Percentiles rank a stretch among this genome's conserved stretches.
These are phyloP conservation scores for Trypanosoma boissoni DNA, from an alignment of 208 protist species.

Conservation along the genomic window DNA sequence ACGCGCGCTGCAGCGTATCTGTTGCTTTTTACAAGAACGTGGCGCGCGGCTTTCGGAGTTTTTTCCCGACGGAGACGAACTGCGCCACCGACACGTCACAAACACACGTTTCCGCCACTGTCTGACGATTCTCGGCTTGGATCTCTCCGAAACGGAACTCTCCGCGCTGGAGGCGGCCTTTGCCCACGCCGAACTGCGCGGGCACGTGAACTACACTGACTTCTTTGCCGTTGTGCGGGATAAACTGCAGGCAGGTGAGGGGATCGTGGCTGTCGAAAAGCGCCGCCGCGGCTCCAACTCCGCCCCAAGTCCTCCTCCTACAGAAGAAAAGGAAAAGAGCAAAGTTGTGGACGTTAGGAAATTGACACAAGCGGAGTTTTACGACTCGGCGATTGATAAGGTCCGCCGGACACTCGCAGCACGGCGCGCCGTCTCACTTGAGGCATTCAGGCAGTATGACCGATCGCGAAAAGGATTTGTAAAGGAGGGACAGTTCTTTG, in stretches of 20 bases:
- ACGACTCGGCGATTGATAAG: constrained; percentile 34
- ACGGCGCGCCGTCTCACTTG: constrained; percentile 47
- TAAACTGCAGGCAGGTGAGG: constrained; percentile 51
- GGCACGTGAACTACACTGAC: constrained; percentile 64
- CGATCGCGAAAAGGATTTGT: constrained; percentile 64
- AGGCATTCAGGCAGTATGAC: constrained; percentile 84
- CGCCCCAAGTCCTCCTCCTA: background rate
- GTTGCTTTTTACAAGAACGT: constrained; percentile 70
- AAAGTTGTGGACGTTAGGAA: background rate
- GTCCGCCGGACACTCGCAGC: constrained; percentile 48
- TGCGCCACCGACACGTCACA: constrained; percentile 77
- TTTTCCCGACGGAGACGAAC: constrained; percentile 83
- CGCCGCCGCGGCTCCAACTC: constrained; percentile 35
- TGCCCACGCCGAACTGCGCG: constrained; percentile 25
- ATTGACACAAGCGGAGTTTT: constrained; percentile 20
- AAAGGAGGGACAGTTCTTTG: constrained; percentile 85
- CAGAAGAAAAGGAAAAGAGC: background rate
- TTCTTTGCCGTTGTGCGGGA: constrained; percentile 56
- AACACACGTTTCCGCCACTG: constrained; percentile 74
- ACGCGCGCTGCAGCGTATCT: constrained; percentile 39
- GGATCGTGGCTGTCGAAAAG: constrained; percentile 38
- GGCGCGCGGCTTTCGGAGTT: constrained; percentile 66
- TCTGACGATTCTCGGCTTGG: constrained; percentile 69
- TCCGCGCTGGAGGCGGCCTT: constrained; percentile 55
- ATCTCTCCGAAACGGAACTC: constrained; percentile 54